Base-by-base conservation (phyloP, 495 filamentous ascomycete species). In the Trichoderma virens region DNA sequence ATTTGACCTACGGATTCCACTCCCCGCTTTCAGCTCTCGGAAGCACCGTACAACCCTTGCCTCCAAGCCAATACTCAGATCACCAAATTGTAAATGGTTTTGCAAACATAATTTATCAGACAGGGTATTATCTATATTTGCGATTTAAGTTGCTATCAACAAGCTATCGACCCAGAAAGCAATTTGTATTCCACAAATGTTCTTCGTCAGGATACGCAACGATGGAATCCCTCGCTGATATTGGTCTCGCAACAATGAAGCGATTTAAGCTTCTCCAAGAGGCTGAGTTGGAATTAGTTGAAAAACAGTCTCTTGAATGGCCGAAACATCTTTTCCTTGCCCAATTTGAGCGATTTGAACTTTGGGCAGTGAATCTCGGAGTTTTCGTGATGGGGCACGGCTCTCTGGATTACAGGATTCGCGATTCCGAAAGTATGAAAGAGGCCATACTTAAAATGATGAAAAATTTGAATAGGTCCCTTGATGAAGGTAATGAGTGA, bases 321-420 rank as follows among this genome's bases (percentile, higher is more conserved):
- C 43, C 43, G 6, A 20, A 20, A 9, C 9, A 23, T 23, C 2
- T 47, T 8, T 47, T 47, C 9, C 43, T 20, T 47, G 61, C 65
- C 54, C 34, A 70, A 39, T 45, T 13, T 35, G 71, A 69, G 34
- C 68, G 68, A 2, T 73, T 70, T 59, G 56, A 70, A 61, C 63
- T 72, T 38, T 73, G 68, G 71, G 54, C 63, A 2, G 66, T 66
- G 9, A 70, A 73, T 62, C 63, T 73, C 23, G 68, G 71, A 0
- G 28, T 67, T 8, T 68, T 67, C 14, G 61, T 62, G 23, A 41
- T 47, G 47, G 68, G 70, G 9, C 66, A 68, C 20, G 61, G 66
- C 18, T 73, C 71, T 13, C 45, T 72, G 16, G 71, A 73, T 34
- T 71, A 69, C 34, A 65, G 70, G 16, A 34, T 73, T 27, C 56